Base-by-base conservation (phyloP, 2,329 filamentous ascomycete genomes). In the Cylindrodendrum hubeiense region DNA sequence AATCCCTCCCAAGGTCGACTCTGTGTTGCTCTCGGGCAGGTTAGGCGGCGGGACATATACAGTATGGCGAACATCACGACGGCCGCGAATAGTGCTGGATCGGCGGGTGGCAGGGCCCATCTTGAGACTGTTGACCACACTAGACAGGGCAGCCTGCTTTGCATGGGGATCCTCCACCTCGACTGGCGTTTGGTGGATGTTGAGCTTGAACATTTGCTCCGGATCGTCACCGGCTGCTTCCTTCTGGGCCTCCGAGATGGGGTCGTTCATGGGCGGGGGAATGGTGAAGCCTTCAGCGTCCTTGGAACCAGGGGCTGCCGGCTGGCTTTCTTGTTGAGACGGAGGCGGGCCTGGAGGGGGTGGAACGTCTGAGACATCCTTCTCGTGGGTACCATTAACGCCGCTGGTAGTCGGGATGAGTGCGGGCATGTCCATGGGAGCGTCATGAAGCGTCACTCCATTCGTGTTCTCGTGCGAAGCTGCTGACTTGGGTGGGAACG, bases 41-140 rank as follows among this genome's bases (percentile, higher is more conserved):
- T 76, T 75, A 8, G 78, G 69, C 4, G 81, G 77, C 10, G 93
- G 91, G 68, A 95, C 86, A 75, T 96, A 95, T 59, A 97, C 90
- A 1, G 95, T 98, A 79, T 97, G 97, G 64, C 95, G 89, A 67
- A 97, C 93, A 77, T 98, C 95, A 76, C 96, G 89, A 66, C 96
- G 91, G 55, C 96, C 96, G 71, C 96, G 89, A 17, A 97, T 84
- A 15, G 94, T 98, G 49, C 93, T 91, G 15, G 88, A 83, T 74
- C 90, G 92, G 26, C 92, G 88, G 61, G 88, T 87, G 21, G 94
- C 89, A 60, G 90, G 87, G 26, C 89, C 84, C 74, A 85, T 80
- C 61, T 91, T 90, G 39, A 97, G 82, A 2, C 91, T 92, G 73
- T 90, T 93, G 30, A 91, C 90, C 51, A 96, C 90, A 73, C 87